A percentile compares a stretch with the other conserved stretches of the same genome.
Conservation (phyloP, 1,284 basidiomycete genomes). For the Abortiporus biennis region DNA sequence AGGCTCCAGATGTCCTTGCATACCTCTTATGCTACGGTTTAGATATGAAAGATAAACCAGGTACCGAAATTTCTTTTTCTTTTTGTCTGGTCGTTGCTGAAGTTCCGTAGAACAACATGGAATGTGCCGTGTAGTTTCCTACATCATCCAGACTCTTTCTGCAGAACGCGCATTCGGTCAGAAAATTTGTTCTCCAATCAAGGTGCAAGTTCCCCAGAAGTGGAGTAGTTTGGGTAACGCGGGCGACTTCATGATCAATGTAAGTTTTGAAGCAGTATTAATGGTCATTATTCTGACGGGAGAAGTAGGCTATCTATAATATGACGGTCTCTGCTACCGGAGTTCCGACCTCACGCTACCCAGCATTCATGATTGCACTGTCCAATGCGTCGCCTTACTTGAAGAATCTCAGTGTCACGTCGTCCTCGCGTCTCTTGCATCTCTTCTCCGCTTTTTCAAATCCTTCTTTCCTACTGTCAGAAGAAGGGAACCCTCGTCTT, state of each 20-base stretch:
- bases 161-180: slow-evolving; percentile 75
- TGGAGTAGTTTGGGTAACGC: slow-evolving; percentile 71
- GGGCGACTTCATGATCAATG: slow-evolving; percentile 85
- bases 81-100: slow-evolving; percentile 5
- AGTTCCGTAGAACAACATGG: slow-evolving; percentile 74
- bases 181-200: slow-evolving; percentile 58
- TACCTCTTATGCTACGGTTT: slow-evolving; percentile 76
- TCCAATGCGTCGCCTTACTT: slow-evolving; percentile 87
- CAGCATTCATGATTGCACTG: slow-evolving; percentile 85
- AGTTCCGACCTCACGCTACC: slow-evolving; percentile 77
- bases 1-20: slow-evolving; percentile 67
- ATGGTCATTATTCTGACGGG: slow-evolving; percentile 9
- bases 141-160: slow-evolving; percentile 88
- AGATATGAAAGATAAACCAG: slow-evolving; percentile 86
- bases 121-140: slow-evolving; percentile 83
- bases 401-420: slow-evolving; percentile 73
- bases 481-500: slow-evolving; percentile 90
- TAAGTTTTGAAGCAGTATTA: slow-evolving; percentile 28
- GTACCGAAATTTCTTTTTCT: slow-evolving; percentile 37
- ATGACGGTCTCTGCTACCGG: slow-evolving; percentile 88
- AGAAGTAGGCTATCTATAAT: slow-evolving; percentile 71
- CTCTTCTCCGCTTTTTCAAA: slow-evolving; percentile 88
- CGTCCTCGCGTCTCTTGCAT: slow-evolving; percentile 80
- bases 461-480: slow-evolving; percentile 84
- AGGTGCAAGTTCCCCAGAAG: slow-evolving; percentile 64